These are phyloP conservation scores for Exophiala aquamarina DNA, from an alignment of 2,329 filamentous ascomycete species.

Conservation along the genomic window DNA sequence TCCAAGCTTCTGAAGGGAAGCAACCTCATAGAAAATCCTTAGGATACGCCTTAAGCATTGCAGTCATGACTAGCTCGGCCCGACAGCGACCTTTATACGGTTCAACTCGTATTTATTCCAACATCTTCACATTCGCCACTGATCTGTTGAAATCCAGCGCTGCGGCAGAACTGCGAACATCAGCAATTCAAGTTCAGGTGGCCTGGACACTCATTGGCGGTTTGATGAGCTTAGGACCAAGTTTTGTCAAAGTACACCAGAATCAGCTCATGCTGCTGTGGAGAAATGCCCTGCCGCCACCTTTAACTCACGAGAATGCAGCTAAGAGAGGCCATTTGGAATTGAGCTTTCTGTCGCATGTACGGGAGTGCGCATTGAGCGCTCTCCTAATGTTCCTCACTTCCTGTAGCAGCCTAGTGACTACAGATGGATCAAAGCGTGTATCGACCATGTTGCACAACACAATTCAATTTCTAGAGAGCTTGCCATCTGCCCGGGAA, in stretches of 20 bases:
- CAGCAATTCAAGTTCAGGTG: constrained; percentile 93
- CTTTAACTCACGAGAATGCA: constrained; percentile 88
- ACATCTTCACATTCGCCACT: constrained; percentile 87
- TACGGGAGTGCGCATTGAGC: constrained; percentile 88
- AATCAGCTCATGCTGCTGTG: constrained; percentile 90
- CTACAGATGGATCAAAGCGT: constrained; percentile 88
- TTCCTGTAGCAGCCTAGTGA: constrained; percentile 88
- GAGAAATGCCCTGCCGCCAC: constrained; percentile 96
- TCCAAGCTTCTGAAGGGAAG: constrained; percentile 48
- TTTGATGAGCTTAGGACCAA: constrained; percentile 92
- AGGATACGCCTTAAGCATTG: constrained; percentile 87
- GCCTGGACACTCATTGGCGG: constrained; percentile 97
- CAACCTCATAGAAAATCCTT: constrained; percentile 81
- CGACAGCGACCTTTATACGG: constrained; percentile 86
- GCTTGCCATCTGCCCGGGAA: constrained; percentile 77
- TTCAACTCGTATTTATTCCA: constrained; percentile 91
- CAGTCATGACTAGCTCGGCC: constrained; percentile 86
- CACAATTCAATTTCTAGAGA: constrained; percentile 84
- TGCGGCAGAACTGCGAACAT: constrained; percentile 84
- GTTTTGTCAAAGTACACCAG: constrained; percentile 98
- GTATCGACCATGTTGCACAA: constrained; percentile 94
- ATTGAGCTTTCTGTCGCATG: constrained; percentile 88
- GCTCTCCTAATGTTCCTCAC: constrained; percentile 90
- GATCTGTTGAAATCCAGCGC: constrained; percentile 89
- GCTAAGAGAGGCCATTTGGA: constrained; percentile 81